phyloP scores from a whole-genome alignment of 176 grass and related monocot genomes.

The sorghum (Sorghum bicolor) region DNA sequence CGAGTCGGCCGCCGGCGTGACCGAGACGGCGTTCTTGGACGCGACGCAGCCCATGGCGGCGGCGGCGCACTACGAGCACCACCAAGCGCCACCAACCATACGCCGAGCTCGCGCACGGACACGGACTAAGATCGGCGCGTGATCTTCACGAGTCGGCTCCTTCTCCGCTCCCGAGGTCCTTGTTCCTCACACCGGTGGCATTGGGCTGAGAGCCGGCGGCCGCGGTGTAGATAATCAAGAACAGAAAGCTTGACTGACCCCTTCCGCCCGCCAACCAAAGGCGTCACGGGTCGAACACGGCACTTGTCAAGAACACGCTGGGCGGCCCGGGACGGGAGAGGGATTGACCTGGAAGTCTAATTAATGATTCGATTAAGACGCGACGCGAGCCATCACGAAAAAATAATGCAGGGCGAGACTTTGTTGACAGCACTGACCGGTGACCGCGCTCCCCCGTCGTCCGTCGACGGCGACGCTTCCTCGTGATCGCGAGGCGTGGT shows the following conservation, averaged over 20 bases:
- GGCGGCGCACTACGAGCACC: background rate
- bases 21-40: slow-evolving; percentile 78
- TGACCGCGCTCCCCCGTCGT: background rate
- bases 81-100: background rate
- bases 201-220: slow-evolving; percentile 19
- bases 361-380: slow-evolving; percentile 34
- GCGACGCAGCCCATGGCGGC: slow-evolving; percentile 77
- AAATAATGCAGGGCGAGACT: background rate
- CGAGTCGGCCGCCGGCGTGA: slow-evolving; percentile 59
- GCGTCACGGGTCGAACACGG: slow-evolving; percentile 41
- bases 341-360: slow-evolving; percentile 43
- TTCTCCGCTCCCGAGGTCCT: background rate
- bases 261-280: slow-evolving; percentile 16
- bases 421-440: background rate
- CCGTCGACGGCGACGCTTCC: background rate
- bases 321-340: background rate
- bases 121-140: background rate
- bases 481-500: slow-evolving; percentile 35
- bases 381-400: background rate
- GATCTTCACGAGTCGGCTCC: background rate
- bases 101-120: slow-evolving; percentile 1
- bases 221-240: background rate
- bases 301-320: slow-evolving; percentile 27
- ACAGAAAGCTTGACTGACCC: background rate
- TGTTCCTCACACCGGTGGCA: slow-evolving; percentile 29